Evolutionary conservation across 768 basidiomycete species (phyloP).

Genomic region (Cystobasidium tubakii): DNA sequence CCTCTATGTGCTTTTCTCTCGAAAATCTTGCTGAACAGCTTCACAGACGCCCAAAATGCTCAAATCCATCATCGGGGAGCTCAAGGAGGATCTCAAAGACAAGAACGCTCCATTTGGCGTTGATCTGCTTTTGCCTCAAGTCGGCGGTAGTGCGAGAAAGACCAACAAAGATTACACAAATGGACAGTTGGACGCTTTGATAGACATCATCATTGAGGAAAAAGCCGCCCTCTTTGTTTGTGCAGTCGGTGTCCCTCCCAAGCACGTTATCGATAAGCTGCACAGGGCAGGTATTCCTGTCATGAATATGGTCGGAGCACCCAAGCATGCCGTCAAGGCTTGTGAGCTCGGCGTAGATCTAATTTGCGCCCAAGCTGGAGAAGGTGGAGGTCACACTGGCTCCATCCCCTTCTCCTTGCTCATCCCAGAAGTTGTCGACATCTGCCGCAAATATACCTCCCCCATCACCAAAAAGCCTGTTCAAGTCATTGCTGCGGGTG

Average conservation of each 20-base stretch:
- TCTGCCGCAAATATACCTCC: conserved; percentile 65
- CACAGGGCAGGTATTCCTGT: conserved; percentile 60
- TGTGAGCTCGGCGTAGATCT: conserved; percentile 73
- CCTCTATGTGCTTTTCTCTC: background rate
- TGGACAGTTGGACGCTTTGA: conserved; percentile 72
- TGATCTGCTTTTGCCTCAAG: conserved; percentile 78
- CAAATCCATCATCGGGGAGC: conserved; percentile 1
- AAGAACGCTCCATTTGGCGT: conserved; percentile 81
- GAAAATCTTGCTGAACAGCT: background rate
- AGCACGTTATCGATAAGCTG: conserved; percentile 68
- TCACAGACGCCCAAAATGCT: conserved; percentile 54
- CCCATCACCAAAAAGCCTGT: conserved; percentile 76
- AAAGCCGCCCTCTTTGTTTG: conserved; percentile 79
- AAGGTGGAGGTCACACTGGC: conserved; percentile 88
- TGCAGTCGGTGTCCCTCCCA: conserved; percentile 66
- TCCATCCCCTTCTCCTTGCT: conserved; percentile 75
- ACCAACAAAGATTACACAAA: conserved; percentile 65
- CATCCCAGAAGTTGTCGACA: conserved; percentile 84
- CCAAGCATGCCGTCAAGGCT: conserved; percentile 56
- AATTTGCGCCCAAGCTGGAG: conserved; percentile 85
- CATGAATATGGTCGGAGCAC: conserved; percentile 88
- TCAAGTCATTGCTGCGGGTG: conserved; percentile 52
- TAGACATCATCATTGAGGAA: conserved; percentile 88
- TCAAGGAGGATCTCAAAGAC: conserved; percentile 63
- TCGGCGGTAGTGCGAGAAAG: conserved; percentile 70